phyloP scores from a whole-genome alignment of 257 asterid genomes.

The Solanum ossicruentum region DNA sequence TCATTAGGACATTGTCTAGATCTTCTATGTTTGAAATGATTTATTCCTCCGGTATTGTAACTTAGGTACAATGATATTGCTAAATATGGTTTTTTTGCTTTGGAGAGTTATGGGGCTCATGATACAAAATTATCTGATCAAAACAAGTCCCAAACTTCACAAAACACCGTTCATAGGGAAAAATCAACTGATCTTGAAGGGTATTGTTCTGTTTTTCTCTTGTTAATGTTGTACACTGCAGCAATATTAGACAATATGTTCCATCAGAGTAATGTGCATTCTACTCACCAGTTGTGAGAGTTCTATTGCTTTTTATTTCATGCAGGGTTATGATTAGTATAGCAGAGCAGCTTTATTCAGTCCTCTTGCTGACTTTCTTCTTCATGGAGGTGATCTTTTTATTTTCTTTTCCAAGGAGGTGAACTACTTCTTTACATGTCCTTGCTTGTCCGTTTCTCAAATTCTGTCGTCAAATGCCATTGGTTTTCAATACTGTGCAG shows the following conservation, averaged over 20 bases:
- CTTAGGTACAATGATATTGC: conserved; percentile 91
- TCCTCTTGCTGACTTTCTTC: conserved; percentile 82
- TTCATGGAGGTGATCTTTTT: conserved; percentile 58
- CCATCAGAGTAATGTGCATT: background rate
- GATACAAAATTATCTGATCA: conserved; percentile 25
- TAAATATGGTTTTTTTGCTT: conserved; percentile 64
- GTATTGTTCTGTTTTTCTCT: conserved; percentile 19
- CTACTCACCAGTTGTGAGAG: background rate
- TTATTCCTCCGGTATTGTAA: background rate
- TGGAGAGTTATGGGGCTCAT: conserved; percentile 26
- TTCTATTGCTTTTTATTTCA: conserved; percentile 1
- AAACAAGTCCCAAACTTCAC: conserved; percentile 19
- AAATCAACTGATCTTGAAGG: conserved; percentile 59
- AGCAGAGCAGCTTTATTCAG: conserved; percentile 79
- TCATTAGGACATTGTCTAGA: background rate
- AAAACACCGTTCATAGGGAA: conserved; percentile 22
- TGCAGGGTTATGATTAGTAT: conserved; percentile 69
- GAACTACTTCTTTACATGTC: background rate
- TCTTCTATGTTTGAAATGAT: background rate
- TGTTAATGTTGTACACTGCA: conserved; percentile 1
- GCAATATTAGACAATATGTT: background rate
- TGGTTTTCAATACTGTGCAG: conserved; percentile 26
- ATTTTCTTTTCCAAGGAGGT: conserved; percentile 32
- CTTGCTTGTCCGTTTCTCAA: conserved; percentile 1
- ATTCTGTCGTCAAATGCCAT: background rate